Evolutionary conservation across 345 rosid species (phyloP).

Genomic region (Passiflora organensis): DNA sequence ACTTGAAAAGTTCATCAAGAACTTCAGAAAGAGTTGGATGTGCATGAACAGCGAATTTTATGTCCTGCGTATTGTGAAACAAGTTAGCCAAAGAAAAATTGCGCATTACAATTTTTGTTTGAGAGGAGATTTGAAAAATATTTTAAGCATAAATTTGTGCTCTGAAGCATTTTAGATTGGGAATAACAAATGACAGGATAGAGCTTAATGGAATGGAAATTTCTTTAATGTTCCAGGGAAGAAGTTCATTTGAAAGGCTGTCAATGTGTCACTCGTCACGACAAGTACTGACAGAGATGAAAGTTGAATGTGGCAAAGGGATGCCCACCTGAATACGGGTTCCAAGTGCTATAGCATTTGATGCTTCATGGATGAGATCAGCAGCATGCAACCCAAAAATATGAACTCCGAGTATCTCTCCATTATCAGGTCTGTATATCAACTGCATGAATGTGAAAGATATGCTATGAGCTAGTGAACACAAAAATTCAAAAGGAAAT

Average conservation of each 20-base stretch:
- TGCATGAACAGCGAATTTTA: constrained; percentile 91
- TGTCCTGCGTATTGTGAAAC: constrained; percentile 49
- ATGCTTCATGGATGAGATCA: constrained; percentile 99
- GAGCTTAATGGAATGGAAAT: neutral
- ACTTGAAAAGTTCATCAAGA: constrained; percentile 89
- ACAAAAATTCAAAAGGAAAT: neutral
- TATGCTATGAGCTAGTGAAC: too few relatives aligned
- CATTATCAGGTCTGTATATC: constrained; percentile 93
- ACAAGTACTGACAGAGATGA: neutral
- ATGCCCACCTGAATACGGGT: constrained; percentile 77
- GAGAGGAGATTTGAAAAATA: too few relatives aligned
- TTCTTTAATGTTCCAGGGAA: neutral
- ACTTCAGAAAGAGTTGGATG: constrained; percentile 99
- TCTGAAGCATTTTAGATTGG: neutral
- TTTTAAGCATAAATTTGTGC: too few relatives aligned
- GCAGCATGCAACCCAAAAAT: constrained; percentile 98
- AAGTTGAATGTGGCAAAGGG: neutral
- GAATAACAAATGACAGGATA: neutral
- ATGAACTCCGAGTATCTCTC: constrained; percentile 97
- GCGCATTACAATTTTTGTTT: neutral
- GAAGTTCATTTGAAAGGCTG: neutral
- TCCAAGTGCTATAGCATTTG: constrained; percentile 92
- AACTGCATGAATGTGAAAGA: constrained; percentile 43
- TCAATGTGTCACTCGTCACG: too few relatives aligned
- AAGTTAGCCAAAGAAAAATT: neutral